These are phyloP conservation scores for Luvunga scandens DNA, from an alignment of 345 rosid genomes.

Conservation along the genomic window DNA sequence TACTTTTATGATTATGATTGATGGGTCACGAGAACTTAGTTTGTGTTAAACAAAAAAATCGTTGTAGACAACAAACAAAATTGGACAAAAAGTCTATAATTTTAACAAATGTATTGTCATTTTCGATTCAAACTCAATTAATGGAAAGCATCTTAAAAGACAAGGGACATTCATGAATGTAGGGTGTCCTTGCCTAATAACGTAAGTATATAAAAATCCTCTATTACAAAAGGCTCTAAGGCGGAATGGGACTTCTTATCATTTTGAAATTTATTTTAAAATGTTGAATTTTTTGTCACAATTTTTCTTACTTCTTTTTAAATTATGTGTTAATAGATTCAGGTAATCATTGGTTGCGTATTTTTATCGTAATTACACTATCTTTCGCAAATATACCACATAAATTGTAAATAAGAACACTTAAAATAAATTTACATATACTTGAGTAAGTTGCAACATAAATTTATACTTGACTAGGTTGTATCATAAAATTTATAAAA, in stretches of 20 bases:
- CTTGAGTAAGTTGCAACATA: too few relatives aligned
- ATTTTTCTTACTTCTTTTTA: too few relatives aligned
- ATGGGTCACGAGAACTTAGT: not conserved
- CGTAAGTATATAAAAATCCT: not conserved
- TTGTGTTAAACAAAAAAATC: not conserved
- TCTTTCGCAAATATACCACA: too few relatives aligned
- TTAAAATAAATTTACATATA: too few relatives aligned
- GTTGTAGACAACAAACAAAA: not conserved
- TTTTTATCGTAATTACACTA: fast-evolving
- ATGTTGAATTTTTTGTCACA: not conserved
- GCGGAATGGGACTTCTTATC: not conserved
- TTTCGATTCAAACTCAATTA: not conserved
- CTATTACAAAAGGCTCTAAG: not conserved
- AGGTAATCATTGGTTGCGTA: too few relatives aligned
- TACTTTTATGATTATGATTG: not conserved
- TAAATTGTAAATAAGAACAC: too few relatives aligned
- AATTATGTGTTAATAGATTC: too few relatives aligned
- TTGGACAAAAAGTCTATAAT: not conserved
- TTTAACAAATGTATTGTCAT: not conserved
- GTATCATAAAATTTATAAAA: too few relatives aligned
- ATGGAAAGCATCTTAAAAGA: not conserved
- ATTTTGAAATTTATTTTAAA: not conserved
- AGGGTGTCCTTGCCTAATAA: not conserved
- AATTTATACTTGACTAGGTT: too few relatives aligned
- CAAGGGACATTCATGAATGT: not conserved